Evolutionary conservation across 768 basidiomycete genomes (phyloP).

Genomic region (Serpula lacrymans): DNA sequence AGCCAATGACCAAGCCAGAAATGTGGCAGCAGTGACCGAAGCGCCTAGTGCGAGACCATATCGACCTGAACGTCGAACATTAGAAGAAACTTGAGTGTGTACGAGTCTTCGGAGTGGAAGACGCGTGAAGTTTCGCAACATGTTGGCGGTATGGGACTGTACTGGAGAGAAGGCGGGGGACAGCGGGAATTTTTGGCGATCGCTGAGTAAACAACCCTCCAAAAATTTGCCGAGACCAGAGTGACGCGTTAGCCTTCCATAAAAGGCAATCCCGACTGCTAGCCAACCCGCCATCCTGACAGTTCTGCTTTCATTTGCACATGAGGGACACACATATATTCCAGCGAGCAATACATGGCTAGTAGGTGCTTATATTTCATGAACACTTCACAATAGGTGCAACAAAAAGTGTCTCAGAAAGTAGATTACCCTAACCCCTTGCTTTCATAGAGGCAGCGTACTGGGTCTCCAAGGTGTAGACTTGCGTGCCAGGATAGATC

Average conservation of each 20-base stretch:
- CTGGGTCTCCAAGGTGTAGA: constrained; percentile 8
- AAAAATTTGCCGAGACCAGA: too few relatives aligned
- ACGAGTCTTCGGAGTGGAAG: constrained; percentile 50
- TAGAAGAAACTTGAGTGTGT: constrained; percentile 38
- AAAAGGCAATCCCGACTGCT: too few relatives aligned
- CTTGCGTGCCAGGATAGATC: constrained; percentile 10
- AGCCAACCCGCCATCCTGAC: too few relatives aligned
- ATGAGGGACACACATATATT: neutral
- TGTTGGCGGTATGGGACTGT: constrained; percentile 21
- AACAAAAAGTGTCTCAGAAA: too few relatives aligned
- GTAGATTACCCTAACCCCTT: too few relatives aligned
- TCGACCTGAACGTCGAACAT: constrained; percentile 16
- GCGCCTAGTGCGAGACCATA: constrained; percentile 39
- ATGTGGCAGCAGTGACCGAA: constrained; percentile 43
- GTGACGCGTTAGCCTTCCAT: too few relatives aligned
- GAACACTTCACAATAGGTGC: too few relatives aligned
- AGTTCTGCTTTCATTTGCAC: too few relatives aligned
- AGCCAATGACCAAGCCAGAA: constrained; percentile 46
- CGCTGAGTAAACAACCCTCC: too few relatives aligned
- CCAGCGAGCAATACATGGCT: neutral
- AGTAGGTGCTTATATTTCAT: neutral
- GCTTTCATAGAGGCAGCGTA: neutral
- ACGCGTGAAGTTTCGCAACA: constrained; percentile 56
- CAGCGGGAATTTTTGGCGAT: too few relatives aligned
- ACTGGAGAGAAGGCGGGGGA: neutral